Evolutionary conservation across 176 grass and related monocot genomes (phyloP), one percentile per base, ranked within the genome.

Genomic region (Eremochloa ophiuroides): DNA sequence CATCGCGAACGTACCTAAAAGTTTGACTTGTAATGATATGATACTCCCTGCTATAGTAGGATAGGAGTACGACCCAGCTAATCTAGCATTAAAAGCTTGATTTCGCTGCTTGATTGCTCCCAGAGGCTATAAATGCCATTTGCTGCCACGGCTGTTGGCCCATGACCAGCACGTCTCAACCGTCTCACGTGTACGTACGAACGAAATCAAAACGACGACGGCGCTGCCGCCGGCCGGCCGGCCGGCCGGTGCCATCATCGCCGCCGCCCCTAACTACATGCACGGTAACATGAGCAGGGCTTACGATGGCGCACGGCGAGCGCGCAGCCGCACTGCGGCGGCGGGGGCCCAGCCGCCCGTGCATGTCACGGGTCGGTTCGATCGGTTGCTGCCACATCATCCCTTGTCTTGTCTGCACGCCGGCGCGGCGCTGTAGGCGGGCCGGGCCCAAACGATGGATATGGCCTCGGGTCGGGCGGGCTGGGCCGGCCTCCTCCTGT

Each of bases 1-100:
- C 84, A 83, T 37, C 11, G 26, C 34, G 37, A 83, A 84, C 80
- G 34, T 66, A 87, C 80, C 76, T 87, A 84, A 87, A 80, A 81
- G 67, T 41, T 86, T 90, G 83, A 79, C 88, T n/a, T 74, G 23
- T 59, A 30, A 62, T 26, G 29, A 47, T 44, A 70, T 25, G 6
- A 63, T 70, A 58, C 7, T 13, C 10, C 10, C 23, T 46, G 2
- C 22, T 39, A 27, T 55, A 80, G 59, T 62, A 68, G 77, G n/a
- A n/a, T 4, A 33, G 50, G 23, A 42, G 27, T 15, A 44, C 5
- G 28, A 72, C 6, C 71, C 48, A 44, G 66, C 66, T 82, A 89
- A 73, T 77, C 71, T 41, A 38, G 73, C 59, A 86, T 78, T 86
- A 61, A 82, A 77, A 61, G 6, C 65, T 44, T 31, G 58, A 26